Conservation (phyloP, 2,329 filamentous ascomycete species). For the Aschersonia sp. region DNA sequence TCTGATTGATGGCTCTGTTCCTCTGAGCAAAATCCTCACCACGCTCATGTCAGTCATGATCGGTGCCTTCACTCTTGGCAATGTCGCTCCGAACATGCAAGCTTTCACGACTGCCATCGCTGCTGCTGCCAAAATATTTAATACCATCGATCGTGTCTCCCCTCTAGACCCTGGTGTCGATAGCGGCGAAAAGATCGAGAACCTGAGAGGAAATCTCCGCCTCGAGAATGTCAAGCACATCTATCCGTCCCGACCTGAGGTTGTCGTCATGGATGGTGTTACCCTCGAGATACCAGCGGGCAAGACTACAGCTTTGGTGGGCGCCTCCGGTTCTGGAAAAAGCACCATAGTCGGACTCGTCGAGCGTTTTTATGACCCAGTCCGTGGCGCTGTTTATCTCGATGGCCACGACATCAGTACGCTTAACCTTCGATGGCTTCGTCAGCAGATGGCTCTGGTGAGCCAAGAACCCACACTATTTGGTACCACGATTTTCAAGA, state of each 20-base stretch:
- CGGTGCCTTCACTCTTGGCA: conserved; percentile 81
- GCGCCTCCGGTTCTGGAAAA: conserved; percentile 88
- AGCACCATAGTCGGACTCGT: conserved; percentile 87
- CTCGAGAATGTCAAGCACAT: conserved; percentile 79
- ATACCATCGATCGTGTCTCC: conserved; percentile 78
- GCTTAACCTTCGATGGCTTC: conserved; percentile 79
- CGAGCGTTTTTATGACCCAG: conserved; percentile 87
- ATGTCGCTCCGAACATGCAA: conserved; percentile 72
- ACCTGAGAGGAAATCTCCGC: conserved; percentile 64
- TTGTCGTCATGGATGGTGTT: conserved; percentile 76
- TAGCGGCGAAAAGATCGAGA: conserved; percentile 57
- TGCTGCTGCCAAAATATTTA: conserved; percentile 83
- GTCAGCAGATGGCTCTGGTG: conserved; percentile 83
- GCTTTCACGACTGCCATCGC: conserved; percentile 74
- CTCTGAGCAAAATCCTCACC: conserved; percentile 60
- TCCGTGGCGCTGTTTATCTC: conserved; percentile 62
- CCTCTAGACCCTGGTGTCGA: conserved; percentile 64
- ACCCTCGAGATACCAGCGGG: conserved; percentile 70
- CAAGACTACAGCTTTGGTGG: conserved; percentile 85
- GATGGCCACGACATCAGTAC: conserved; percentile 72
- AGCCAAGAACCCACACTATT: conserved; percentile 90
- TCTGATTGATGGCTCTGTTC: conserved; percentile 49
- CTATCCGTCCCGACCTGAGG: conserved; percentile 85
- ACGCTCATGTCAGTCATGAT: conserved; percentile 88
- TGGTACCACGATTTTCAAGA: conserved; percentile 74